A percentile compares a stretch with the other conserved stretches of the same genome.
Conservation (phyloP, 257 asterid genomes). For the Primulina huaijiensis region DNA sequence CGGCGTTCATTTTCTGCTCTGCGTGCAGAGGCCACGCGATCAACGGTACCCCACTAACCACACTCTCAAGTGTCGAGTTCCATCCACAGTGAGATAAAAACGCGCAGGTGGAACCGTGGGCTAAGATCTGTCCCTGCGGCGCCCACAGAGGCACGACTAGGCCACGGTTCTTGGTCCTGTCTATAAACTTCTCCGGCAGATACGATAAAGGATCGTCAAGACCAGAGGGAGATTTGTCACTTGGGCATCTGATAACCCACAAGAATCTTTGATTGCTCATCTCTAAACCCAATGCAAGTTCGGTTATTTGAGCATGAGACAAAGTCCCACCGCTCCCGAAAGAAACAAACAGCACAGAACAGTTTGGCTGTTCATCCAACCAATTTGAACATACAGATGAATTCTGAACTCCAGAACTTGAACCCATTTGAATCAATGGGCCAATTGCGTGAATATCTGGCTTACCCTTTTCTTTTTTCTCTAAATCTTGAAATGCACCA, state of each 20-base stretch:
- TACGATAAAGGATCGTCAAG: constrained; percentile 39
- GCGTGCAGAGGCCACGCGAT: constrained; percentile 85
- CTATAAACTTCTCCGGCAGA: constrained; percentile 45
- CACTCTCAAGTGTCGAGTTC: constrained; percentile 57
- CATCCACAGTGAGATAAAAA: constrained; percentile 70
- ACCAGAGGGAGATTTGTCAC: constrained; percentile 19
- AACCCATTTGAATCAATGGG: constrained; percentile 42
- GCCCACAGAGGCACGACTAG: constrained; percentile 54
- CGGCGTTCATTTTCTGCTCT: constrained; percentile 72
- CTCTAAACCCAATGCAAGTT: constrained; percentile 56
- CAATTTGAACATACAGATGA: constrained; percentile 37
- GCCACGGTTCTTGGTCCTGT: constrained; percentile 38
- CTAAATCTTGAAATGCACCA: constrained; percentile 40
- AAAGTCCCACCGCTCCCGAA: constrained; percentile 84
- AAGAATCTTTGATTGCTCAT: constrained; percentile 52
- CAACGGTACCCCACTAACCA: constrained; percentile 59
- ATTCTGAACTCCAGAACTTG: not conserved
- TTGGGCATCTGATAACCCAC: constrained; percentile 56
- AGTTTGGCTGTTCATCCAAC: constrained; percentile 63
- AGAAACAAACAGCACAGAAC: constrained; percentile 62
- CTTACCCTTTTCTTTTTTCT: constrained; percentile 23
- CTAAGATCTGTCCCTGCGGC: constrained; percentile 44
- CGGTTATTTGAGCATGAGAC: constrained; percentile 42
- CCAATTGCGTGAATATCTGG: constrained; percentile 65
- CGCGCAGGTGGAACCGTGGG: constrained; percentile 40